phyloP scores from a whole-genome alignment of 257 asterid genomes.

The Solanum medicagineum region DNA sequence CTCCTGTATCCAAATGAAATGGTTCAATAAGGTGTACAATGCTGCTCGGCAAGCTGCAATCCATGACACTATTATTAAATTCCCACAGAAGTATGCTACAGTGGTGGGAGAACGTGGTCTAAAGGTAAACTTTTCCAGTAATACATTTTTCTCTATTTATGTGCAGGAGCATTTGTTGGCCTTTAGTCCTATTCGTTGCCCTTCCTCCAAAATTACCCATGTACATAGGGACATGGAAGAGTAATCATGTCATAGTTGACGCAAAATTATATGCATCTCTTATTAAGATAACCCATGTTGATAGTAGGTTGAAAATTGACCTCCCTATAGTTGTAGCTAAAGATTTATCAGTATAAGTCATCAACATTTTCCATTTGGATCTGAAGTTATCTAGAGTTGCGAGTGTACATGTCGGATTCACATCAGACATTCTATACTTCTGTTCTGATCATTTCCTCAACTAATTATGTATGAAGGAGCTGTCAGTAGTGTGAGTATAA shows the following conservation, averaged over 20 bases:
- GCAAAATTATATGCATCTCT: neutral
- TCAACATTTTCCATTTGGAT: neutral
- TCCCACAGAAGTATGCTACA: slow-evolving; percentile 73
- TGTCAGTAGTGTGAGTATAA: neutral
- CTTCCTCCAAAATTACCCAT: neutral
- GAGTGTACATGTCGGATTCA: neutral
- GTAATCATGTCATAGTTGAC: neutral
- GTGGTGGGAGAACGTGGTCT: slow-evolving; percentile 99
- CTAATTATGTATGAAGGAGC: neutral
- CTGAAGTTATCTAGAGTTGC: neutral
- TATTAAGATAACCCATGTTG: neutral
- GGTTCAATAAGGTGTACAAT: slow-evolving; percentile 52
- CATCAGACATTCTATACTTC: neutral
- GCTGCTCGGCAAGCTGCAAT: slow-evolving; percentile 96
- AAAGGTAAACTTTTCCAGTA: slow-evolving; percentile 37
- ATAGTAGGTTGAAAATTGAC: neutral
- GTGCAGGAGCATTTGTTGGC: neutral
- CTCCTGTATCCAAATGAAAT: slow-evolving; percentile 3
- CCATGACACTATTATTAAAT: slow-evolving; percentile 87
- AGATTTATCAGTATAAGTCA: neutral
- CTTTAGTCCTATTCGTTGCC: neutral
- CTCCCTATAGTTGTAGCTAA: neutral
- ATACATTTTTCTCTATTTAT: neutral
- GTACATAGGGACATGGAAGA: neutral
- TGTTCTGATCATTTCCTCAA: neutral